Percentiles rank a stretch among this genome's conserved stretches.
phyloP scores from a whole-genome alignment of 768 basidiomycete genomes.

The Megacollybia marginata region DNA sequence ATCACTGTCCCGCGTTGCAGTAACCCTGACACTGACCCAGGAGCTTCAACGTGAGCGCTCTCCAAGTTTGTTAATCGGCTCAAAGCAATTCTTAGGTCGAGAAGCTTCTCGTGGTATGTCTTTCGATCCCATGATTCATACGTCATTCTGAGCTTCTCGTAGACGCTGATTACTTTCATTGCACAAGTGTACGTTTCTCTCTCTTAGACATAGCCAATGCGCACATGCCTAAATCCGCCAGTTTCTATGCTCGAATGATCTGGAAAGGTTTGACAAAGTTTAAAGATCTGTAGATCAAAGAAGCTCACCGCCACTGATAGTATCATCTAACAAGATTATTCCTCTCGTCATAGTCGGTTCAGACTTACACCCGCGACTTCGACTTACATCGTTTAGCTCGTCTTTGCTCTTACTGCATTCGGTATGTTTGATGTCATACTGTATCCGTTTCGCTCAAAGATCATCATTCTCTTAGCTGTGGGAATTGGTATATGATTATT shows the following conservation, averaged over 20 bases:
- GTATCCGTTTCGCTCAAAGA: not conserved
- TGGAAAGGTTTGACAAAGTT: not conserved
- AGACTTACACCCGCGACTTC: no score
- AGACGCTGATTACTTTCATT: not conserved
- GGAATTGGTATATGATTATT: not conserved
- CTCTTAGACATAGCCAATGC: not conserved
- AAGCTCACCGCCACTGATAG: no score
- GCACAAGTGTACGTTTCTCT: not conserved
- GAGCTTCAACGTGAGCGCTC: not conserved
- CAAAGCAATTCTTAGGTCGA: not conserved
- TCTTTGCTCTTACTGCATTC: not conserved
- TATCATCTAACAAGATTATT: no score
- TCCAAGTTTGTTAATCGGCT: not conserved
- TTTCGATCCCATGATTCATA: not conserved
- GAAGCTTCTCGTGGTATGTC: not conserved
- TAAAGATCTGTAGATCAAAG: no score
- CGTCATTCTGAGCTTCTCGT: not conserved
- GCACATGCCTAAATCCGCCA: not conserved
- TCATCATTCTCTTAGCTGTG: not conserved
- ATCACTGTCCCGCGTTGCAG: not conserved
- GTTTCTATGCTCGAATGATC: not conserved
- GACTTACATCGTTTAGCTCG: not conserved
- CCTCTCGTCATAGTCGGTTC: no score
- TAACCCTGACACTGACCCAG: not conserved
- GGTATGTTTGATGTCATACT: not conserved